Evolutionary conservation across 2,329 filamentous ascomycete species (phyloP), one percentile per base, ranked within the genome.

Genomic region (Diaporthe sp.): DNA sequence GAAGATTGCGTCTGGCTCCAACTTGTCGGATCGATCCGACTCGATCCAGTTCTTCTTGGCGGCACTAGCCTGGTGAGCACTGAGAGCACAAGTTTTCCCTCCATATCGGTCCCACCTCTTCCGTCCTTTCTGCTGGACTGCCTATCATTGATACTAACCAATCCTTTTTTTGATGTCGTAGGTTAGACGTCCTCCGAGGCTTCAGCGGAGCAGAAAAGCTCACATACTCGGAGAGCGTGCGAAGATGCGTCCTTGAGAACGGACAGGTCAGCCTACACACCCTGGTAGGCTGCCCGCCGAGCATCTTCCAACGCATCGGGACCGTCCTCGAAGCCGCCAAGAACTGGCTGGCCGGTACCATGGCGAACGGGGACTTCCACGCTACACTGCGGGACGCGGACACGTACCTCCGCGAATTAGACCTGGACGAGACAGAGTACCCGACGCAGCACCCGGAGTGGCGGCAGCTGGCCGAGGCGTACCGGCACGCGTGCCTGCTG

Each of bases 171-270:
- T 17, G 1, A 3, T n/a, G 3, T 17, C 5, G 12, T 0, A 81
- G 80, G 80, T 17, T 82, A 13, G 80, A 82, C 8, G 77, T 82
- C 69, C 52, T 82, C 7, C 77, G 79, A 35, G 80, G 80, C 0
- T 80, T 82, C 68, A 81, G 79, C n/a, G 80, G 80, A 4, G 78
- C 80, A 0, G 80, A 82, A 57, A 81, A 82, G 40, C 77, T 82
- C 9, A 75, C 78, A 4, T 81, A 81, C n/a, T 76, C 79, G 0
- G 74, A 75, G 2, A 74, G 76, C 1, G 78, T 81, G 3, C 79
- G 79, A 15, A 61, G 73, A n/a, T 79, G 77, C 30, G 79, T 82
- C 3, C 30, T 74, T 4, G 77, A 80, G 12, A 74, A 78, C 19
- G 78, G 76, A 13, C 80, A 77, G 19, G 75, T 76, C 0, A 78